A percentile compares a stretch with the other conserved stretches of the same genome.
These are phyloP conservation scores for Globisporangium okanoganense DNA, from an alignment of 352 stramenopile genomes.

Conservation along the genomic window DNA sequence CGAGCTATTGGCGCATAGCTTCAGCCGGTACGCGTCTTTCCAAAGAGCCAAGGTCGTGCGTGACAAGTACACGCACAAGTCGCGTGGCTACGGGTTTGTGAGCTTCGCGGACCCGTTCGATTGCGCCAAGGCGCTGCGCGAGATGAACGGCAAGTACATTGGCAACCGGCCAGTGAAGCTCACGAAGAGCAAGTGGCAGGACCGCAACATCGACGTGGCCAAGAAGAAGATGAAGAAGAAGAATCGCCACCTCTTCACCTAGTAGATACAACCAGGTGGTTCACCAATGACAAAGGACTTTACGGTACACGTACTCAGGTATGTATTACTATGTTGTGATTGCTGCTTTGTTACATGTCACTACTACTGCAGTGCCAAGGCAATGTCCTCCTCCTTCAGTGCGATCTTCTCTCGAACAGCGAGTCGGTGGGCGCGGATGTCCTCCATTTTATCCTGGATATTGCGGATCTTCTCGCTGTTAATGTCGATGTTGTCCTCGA, in stretches of 20 bases:
- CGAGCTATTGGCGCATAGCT: conserved; percentile 76
- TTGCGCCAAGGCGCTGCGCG: conserved; percentile 91
- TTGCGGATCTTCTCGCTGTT: conserved; percentile 56
- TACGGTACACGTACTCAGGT: neutral
- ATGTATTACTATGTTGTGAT: neutral
- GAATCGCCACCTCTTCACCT: conserved; percentile 70
- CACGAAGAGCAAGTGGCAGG: conserved; percentile 94
- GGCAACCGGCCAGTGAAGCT: conserved; percentile 93
- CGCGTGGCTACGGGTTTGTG: conserved; percentile 95
- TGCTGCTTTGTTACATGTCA: neutral
- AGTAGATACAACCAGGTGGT: neutral
- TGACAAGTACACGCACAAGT: conserved; percentile 86
- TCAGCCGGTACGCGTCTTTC: conserved; percentile 71
- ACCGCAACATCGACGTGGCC: conserved; percentile 90
- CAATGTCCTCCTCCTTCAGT: conserved; percentile 56
- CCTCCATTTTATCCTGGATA: conserved; percentile 56
- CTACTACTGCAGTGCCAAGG: conserved; percentile 34
- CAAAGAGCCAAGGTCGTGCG: conserved; percentile 76
- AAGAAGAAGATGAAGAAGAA: conserved; percentile 88
- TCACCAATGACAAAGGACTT: neutral
- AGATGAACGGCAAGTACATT: conserved; percentile 97
- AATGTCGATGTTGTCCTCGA: conserved; percentile 64
- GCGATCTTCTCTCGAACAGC: conserved; percentile 57
- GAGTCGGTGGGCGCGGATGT: conserved; percentile 44
- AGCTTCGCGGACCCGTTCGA: conserved; percentile 93